These are phyloP conservation scores for Colletotrichum sidae DNA, from an alignment of 2,329 filamentous ascomycete species.

Conservation along the genomic window DNA sequence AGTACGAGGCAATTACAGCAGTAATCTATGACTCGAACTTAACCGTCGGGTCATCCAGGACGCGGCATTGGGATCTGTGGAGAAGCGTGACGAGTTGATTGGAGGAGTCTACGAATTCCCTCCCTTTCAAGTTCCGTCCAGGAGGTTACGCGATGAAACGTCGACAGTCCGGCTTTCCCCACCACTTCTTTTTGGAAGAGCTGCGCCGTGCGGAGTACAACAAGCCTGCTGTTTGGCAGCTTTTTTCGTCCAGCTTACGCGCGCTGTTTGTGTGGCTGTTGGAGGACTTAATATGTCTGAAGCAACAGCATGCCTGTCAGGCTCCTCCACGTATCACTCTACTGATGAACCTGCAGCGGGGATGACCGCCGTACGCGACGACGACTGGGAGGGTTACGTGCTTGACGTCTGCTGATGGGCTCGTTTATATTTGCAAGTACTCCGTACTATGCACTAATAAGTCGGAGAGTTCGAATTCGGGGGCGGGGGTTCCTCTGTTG, in stretches of 20 bases:
- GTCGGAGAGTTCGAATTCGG: conserved; percentile 10
- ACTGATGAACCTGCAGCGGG: background rate
- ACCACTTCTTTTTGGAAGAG: conserved; percentile 2
- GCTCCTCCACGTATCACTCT: conserved; percentile 21
- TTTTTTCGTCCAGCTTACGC: background rate
- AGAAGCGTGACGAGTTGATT: conserved; percentile 21
- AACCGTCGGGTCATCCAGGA: conserved; percentile 10
- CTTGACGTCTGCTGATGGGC: conserved; percentile 19
- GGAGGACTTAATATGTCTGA: conserved; percentile 23
- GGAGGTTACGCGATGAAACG: conserved; percentile 34
- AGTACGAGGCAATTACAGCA: too few species aligned
- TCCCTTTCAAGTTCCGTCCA: conserved; percentile 4
- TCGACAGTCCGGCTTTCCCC: conserved; percentile 1
- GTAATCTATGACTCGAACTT: too few species aligned
- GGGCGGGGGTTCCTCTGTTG: conserved; percentile 6
- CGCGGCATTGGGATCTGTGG: conserved; percentile 11
- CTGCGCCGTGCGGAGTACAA: too few species aligned
- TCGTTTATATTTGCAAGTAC: background rate
- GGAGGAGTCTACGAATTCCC: conserved; percentile 19
- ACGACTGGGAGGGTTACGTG: background rate
- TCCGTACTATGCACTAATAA: background rate
- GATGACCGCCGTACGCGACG: background rate
- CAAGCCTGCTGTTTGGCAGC: background rate
- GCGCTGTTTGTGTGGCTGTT: background rate
- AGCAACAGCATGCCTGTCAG: conserved; percentile 16